phyloP scores from a whole-genome alignment of 148 eudicot genomes.

The Amaranthus palmeri region DNA sequence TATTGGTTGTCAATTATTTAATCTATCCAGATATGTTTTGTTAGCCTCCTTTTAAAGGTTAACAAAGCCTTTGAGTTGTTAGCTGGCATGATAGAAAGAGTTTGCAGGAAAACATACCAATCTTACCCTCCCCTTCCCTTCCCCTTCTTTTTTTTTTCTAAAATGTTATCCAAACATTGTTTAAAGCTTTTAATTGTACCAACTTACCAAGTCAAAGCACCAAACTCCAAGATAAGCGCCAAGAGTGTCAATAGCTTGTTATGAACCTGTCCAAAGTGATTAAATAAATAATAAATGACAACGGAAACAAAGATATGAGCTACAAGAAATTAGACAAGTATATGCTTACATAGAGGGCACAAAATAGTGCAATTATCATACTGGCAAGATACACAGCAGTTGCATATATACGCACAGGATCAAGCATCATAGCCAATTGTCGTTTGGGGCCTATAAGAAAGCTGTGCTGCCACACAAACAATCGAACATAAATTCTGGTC shows the following conservation, averaged over 20 bases:
- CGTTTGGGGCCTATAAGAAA: constrained; percentile 95
- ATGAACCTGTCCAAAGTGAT: constrained; percentile 51
- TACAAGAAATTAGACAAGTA: background rate
- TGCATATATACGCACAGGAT: constrained; percentile 94
- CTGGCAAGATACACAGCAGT: constrained; percentile 89
- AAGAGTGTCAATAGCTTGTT: constrained; percentile 87
- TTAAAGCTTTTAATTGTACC: background rate
- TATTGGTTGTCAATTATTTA: no score
- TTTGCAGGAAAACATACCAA: background rate
- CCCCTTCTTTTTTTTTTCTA: background rate
- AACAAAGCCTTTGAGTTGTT: no score
- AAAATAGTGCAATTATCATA: constrained; percentile 80
- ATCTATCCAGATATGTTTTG: no score
- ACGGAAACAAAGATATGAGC: background rate
- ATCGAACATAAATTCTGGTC: constrained; percentile 20
- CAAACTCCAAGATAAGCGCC: constrained; percentile 79
- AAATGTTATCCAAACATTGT: background rate
- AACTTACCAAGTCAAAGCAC: constrained; percentile 75
- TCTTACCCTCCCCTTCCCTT: background rate
- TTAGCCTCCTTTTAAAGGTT: no score
- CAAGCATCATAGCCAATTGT: constrained; percentile 97
- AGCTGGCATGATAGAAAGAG: no score
- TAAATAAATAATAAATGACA: constrained; percentile 1
- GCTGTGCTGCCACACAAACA: constrained; percentile 88
- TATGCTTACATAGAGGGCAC: constrained; percentile 81